phyloP scores from a whole-genome alignment of 306 rosid species.

The Mucuna pruriens region DNA sequence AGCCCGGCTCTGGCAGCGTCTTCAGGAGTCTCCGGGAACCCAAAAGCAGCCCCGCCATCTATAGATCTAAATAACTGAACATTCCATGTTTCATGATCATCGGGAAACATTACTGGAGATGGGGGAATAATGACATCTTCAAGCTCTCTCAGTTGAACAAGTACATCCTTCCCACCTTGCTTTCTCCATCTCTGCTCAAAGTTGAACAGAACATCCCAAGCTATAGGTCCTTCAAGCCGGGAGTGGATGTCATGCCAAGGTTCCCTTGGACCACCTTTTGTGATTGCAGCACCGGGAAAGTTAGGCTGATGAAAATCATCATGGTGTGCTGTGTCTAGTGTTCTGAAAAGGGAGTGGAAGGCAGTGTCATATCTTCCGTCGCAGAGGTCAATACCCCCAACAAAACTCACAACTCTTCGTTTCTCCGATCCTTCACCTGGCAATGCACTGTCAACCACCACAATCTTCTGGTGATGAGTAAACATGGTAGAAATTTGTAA shows the following conservation, averaged over 20 bases:
- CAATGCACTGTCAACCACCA: conserved; percentile 66
- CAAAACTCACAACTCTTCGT: conserved; percentile 73
- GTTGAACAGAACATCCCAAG: conserved; percentile 81
- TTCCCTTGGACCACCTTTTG: conserved; percentile 81
- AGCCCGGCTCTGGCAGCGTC: conserved; percentile 79
- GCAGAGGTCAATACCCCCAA: conserved; percentile 81
- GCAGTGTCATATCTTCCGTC: conserved; percentile 82
- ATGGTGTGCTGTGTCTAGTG: conserved; percentile 72
- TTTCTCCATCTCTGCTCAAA: conserved; percentile 81
- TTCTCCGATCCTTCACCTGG: conserved; percentile 56
- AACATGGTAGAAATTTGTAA: conserved; percentile 72
- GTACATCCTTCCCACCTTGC: conserved; percentile 80
- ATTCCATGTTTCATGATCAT: conserved; percentile 74
- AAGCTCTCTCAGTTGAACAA: conserved; percentile 61
- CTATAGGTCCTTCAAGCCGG: conserved; percentile 79
- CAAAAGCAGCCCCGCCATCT: conserved; percentile 84
- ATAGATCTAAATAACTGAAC: conserved; percentile 81
- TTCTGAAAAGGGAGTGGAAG: conserved; percentile 75
- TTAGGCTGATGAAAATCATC: conserved; percentile 81
- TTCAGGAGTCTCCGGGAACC: conserved; percentile 79
- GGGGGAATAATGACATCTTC: conserved; percentile 65
- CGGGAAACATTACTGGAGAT: conserved; percentile 67
- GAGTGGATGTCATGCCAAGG: conserved; percentile 87
- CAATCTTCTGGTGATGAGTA: conserved; percentile 86
- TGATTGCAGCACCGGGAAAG: conserved; percentile 62